Conservation (phyloP, 257 asterid genomes). For the Ophiorrhiza pumila region DNA sequence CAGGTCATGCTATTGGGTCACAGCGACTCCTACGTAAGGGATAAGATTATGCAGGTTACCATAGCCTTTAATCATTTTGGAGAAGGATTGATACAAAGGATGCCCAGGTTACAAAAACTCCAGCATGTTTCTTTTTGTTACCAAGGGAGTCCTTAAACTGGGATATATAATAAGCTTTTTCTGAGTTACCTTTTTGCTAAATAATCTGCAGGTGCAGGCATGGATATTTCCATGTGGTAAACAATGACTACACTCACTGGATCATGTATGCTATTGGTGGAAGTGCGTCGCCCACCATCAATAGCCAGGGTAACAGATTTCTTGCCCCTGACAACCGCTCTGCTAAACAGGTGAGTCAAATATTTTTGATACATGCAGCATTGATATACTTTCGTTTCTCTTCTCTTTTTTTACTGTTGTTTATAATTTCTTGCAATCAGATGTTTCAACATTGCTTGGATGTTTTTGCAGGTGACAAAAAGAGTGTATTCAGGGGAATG, state of each 20-base stretch:
- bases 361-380: neutral
- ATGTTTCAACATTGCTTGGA: neutral
- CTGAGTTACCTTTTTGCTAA: neutral
- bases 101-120: conserved; percentile 41
- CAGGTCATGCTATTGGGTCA: conserved; percentile 61
- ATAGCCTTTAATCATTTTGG: conserved; percentile 60
- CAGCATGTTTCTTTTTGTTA: neutral
- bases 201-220: conserved; percentile 73
- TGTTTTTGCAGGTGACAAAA: conserved; percentile 59
- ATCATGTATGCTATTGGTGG: conserved; percentile 97
- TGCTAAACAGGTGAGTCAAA: conserved; percentile 65
- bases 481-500: no score
- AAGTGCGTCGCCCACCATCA: conserved; percentile 90
- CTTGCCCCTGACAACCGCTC: conserved; percentile 71
- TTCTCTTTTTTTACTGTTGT: neutral
- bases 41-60: conserved; percentile 54
- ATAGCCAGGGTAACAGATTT: conserved; percentile 91
- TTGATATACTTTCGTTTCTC: neutral
- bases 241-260: conserved; percentile 94
- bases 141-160: no score
- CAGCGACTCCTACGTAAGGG: conserved; percentile 40
- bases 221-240: conserved; percentile 89
- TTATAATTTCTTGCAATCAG: neutral
- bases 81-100: conserved; percentile 51
- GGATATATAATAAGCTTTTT: neutral